phyloP scores from a whole-genome alignment of 495 filamentous ascomycete species.

The Hypoxylon lienhwacheense region DNA sequence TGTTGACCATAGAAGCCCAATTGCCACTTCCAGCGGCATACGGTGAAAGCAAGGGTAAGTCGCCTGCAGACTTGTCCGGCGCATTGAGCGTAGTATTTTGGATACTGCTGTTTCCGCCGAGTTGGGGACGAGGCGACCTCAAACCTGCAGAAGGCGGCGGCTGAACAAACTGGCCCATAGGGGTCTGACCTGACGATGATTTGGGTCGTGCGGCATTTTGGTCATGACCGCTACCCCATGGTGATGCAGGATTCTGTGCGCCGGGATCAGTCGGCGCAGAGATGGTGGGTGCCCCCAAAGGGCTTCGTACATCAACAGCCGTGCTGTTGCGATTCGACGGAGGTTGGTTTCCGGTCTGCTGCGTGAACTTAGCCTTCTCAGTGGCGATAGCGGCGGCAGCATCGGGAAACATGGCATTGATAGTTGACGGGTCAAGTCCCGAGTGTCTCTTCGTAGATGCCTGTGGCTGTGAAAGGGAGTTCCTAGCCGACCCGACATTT shows the following conservation, averaged over 20 bases:
- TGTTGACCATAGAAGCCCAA: slow-evolving; percentile 99
- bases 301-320: slow-evolving; percentile 76
- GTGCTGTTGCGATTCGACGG: slow-evolving; percentile 92
- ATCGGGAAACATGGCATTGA: slow-evolving; percentile 99
- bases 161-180: slow-evolving; percentile 97
- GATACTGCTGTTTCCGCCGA: slow-evolving; percentile 66
- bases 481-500: slow-evolving; percentile 79
- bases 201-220: slow-evolving; percentile 72
- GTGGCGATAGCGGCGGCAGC: slow-evolving; percentile 96
- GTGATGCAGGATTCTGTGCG: slow-evolving; percentile 67
- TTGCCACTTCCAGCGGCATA: slow-evolving; percentile 83
- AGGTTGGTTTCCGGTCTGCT: slow-evolving; percentile 87
- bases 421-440: slow-evolving; percentile 86
- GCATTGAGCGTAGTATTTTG: slow-evolving; percentile 82
- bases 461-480: slow-evolving; percentile 77
- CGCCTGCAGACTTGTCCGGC: slow-evolving; percentile 63
- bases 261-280: slow-evolving; percentile 59
- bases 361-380: slow-evolving; percentile 95
- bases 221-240: slow-evolving; percentile 66
- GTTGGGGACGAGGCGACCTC: slow-evolving; percentile 76
- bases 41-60: slow-evolving; percentile 85
- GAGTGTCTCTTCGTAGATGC: slow-evolving; percentile 86
- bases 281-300: slow-evolving; percentile 76
- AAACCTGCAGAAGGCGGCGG: slow-evolving; percentile 75
- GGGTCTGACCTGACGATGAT: slow-evolving; percentile 80